phyloP scores from a whole-genome alignment of 2,329 filamentous ascomycete species.

The Calonectria hongkongensis region DNA sequence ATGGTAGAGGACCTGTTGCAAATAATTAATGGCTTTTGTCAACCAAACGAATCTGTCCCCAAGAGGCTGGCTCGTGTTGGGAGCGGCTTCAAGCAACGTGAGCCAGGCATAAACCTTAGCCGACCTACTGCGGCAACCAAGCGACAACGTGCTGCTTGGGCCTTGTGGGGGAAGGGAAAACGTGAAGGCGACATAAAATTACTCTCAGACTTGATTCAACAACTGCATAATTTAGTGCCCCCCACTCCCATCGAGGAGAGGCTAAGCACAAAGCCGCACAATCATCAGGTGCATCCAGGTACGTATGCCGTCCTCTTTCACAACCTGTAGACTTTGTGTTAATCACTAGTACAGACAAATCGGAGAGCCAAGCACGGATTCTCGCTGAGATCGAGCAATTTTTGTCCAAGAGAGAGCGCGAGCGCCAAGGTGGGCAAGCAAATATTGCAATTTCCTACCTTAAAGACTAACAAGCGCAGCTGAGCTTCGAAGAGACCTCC shows the following conservation, averaged over 20 bases:
- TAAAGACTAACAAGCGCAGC: neutral
- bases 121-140: neutral
- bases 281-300: neutral
- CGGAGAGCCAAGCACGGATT: neutral
- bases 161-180: slow-evolving; percentile 9
- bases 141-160: slow-evolving; percentile 4
- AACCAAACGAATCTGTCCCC: neutral
- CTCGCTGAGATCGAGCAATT: neutral
- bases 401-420: neutral
- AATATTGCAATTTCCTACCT: neutral
- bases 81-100: neutral
- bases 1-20: slow-evolving; percentile 14
- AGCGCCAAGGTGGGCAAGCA: neutral
- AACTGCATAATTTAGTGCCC: slow-evolving; percentile 16
- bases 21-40: neutral
- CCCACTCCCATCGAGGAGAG: neutral
- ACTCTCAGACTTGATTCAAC: slow-evolving; percentile 4
- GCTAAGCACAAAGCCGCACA: too few relatives aligned
- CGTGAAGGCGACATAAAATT: neutral
- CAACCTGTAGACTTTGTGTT: too few relatives aligned
- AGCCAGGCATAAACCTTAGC: neutral
- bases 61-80: neutral
- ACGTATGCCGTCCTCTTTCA: neutral
- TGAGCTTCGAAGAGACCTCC: slow-evolving; percentile 18
- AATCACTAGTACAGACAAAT: neutral